Base-by-base conservation (phyloP, 2,329 filamentous ascomycete genomes). In the Metarhizium robertsii region DNA sequence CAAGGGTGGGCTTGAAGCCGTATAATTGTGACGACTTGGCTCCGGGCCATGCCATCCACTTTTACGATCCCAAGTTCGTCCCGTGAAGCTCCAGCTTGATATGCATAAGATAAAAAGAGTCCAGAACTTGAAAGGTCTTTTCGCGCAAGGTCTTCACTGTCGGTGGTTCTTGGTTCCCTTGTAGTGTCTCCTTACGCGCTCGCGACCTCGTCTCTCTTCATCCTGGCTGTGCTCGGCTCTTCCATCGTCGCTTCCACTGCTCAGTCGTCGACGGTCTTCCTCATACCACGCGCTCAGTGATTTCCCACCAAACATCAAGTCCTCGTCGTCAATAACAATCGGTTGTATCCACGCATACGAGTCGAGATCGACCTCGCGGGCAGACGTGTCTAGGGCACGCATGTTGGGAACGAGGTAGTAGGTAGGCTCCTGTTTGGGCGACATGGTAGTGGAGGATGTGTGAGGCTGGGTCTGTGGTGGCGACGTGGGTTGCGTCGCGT, bases 251-350 rank as follows among this genome's bases (percentile, higher is more conserved):
- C 68, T 68, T 29, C 64, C 65, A 55, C 66, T 68, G 67, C 70
- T 73, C 53, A 74, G 65, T 18, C 72, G 68, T 25, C 61, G 55
- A 2, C 62, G 58, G 49, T 64, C 61, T 69, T 84, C 80, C 67
- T 84, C 80, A 65, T 84, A 81, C 79, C 79, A 83, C 16, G 75
- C 70, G 65, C 79, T 79, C 46, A 84, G 67, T 43, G 79, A 73
- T 74, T 83, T 84, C 62, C 80, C 80, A 55, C 79, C 79, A 61
- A 83, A 84, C 66, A 75, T 82, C 42, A 84, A 71, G 60, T 84
- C 80, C 55, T 83, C 79, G 63, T 84, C 80, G 55, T 84, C 79
- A 61, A 84, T 84, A 58, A 79, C 71, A 51, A 77, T 83, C 38
- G 77, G 75, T 54, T 77, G 73, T 59, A 79, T 74, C 79, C 79